A percentile compares a stretch with the other conserved stretches of the same genome.
These are phyloP conservation scores for Pyrenophora graminea DNA, from an alignment of 2,329 filamentous ascomycete genomes.

Conservation along the genomic window DNA sequence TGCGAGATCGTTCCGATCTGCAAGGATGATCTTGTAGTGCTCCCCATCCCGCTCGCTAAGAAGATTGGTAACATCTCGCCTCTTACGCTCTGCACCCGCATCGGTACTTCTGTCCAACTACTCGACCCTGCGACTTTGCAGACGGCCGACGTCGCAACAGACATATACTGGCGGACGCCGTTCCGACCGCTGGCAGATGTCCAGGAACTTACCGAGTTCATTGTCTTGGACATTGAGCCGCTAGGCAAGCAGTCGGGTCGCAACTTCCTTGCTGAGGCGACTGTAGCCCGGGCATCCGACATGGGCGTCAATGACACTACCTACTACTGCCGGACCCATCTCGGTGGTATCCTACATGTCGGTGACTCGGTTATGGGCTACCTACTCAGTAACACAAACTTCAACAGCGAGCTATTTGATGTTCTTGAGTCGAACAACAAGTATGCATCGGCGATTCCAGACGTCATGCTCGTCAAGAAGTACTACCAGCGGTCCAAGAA, in stretches of 20 bases:
- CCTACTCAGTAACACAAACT: constrained; percentile 83
- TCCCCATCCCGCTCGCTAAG: constrained; percentile 88
- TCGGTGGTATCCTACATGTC: constrained; percentile 81
- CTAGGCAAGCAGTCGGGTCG: constrained; percentile 75
- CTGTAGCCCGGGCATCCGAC: constrained; percentile 83
- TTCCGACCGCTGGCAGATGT: constrained; percentile 84
- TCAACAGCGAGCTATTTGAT: constrained; percentile 86
- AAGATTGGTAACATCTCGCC: constrained; percentile 86
- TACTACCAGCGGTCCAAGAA: constrained; percentile 86
- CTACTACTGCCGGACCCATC: constrained; percentile 88
- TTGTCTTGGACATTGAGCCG: constrained; percentile 91
- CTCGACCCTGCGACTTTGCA: constrained; percentile 90
- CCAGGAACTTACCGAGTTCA: constrained; percentile 84
- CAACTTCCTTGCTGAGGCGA: constrained; percentile 83
- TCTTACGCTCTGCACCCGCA: constrained; percentile 80
- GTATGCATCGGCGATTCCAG: constrained; percentile 79
- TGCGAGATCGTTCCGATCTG: constrained; percentile 91
- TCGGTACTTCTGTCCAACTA: constrained; percentile 88
- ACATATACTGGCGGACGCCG: constrained; percentile 88
- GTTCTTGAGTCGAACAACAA: constrained; percentile 75
- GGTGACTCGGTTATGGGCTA: constrained; percentile 97
- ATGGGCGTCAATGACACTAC: constrained; percentile 83
- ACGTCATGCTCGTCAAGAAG: constrained; percentile 97
- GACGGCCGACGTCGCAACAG: constrained; percentile 79
- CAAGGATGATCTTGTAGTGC: constrained; percentile 93